phyloP scores from a whole-genome alignment of 371 early-diverging fungal genomes.

The Rhizopus microsporus region DNA sequence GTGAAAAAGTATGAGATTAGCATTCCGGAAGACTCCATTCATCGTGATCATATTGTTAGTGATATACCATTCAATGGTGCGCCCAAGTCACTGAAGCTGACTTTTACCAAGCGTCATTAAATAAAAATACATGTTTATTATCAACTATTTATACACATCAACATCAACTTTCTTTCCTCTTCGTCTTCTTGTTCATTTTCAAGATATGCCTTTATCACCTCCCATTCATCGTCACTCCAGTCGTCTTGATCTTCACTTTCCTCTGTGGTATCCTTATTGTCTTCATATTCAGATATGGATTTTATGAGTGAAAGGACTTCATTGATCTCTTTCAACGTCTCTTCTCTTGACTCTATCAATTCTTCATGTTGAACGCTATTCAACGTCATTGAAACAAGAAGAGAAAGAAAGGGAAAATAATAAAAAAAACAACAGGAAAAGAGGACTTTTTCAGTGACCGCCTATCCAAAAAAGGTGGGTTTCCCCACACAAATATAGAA shows the following conservation, averaged over 20 bases:
- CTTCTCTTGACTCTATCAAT: background rate
- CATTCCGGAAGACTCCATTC: conserved; percentile 28
- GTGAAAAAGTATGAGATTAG: conserved; percentile 34
- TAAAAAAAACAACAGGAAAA: background rate
- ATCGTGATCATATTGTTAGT: conserved; percentile 19
- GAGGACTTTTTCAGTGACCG: conserved; percentile 2
- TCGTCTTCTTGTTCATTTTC: background rate
- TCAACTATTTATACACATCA: no score
- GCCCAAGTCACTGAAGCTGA: conserved; percentile 11
- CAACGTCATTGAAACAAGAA: background rate
- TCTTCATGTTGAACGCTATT: background rate
- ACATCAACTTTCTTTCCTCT: background rate
- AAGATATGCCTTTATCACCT: conserved; percentile 11
- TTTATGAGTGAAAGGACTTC: background rate
- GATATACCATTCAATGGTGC: conserved; percentile 19
- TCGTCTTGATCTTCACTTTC: background rate
- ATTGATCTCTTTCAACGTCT: background rate
- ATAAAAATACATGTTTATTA: background rate
- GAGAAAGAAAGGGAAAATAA: background rate
- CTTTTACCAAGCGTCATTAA: conserved; percentile 22
- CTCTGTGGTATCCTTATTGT: background rate
- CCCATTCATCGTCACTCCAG: conserved; percentile 8
- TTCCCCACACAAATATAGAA: no score
- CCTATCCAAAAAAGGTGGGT: background rate
- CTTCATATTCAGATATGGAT: conserved; percentile 1